A percentile compares a stretch with the other conserved stretches of the same genome.
These are phyloP conservation scores for Bipolaris victoriae DNA, from an alignment of 2,329 filamentous ascomycete genomes.

Conservation along the genomic window DNA sequence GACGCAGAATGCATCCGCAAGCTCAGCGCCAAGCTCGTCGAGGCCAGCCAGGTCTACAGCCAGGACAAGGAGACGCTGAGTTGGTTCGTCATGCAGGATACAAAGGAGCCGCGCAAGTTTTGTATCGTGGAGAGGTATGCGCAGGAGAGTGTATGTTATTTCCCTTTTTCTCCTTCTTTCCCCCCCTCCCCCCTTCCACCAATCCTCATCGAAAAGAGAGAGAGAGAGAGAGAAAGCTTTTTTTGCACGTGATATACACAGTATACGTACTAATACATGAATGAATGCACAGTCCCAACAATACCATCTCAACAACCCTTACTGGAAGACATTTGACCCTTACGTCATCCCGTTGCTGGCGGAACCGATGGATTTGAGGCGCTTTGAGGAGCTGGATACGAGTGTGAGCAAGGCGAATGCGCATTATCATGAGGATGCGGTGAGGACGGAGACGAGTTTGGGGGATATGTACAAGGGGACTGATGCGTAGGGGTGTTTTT, in stretches of 20 bases:
- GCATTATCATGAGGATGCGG: constrained; percentile 16
- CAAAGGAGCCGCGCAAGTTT: constrained; percentile 71
- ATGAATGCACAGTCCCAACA: constrained; percentile 42
- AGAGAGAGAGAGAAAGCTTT: too few relatives aligned
- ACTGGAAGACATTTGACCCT: constrained; percentile 78
- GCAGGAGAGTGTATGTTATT: constrained; percentile 63
- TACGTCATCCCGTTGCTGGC: constrained; percentile 73
- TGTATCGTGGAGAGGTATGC: constrained; percentile 77
- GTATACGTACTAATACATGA: not conserved
- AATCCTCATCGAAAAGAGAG: too few relatives aligned
- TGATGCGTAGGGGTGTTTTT: constrained; percentile 4
- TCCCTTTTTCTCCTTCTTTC: too few relatives aligned
- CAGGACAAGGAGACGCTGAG: constrained; percentile 69
- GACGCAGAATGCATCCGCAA: constrained; percentile 68
- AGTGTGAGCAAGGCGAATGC: not conserved
- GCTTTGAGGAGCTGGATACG: constrained; percentile 68
- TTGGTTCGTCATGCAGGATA: constrained; percentile 81
- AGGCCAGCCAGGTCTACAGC: constrained; percentile 74
- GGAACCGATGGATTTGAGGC: constrained; percentile 70
- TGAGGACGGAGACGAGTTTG: constrained; percentile 10
- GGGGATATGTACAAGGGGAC: constrained; percentile 16
- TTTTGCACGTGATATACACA: not conserved
- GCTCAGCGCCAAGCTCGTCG: constrained; percentile 73
- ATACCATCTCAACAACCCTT: constrained; percentile 65
- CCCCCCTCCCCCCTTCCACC: too few relatives aligned